Evolutionary conservation across 2,329 filamentous ascomycete genomes (phyloP).

Genomic region (Phaeosphaeriaceae sp.): DNA sequence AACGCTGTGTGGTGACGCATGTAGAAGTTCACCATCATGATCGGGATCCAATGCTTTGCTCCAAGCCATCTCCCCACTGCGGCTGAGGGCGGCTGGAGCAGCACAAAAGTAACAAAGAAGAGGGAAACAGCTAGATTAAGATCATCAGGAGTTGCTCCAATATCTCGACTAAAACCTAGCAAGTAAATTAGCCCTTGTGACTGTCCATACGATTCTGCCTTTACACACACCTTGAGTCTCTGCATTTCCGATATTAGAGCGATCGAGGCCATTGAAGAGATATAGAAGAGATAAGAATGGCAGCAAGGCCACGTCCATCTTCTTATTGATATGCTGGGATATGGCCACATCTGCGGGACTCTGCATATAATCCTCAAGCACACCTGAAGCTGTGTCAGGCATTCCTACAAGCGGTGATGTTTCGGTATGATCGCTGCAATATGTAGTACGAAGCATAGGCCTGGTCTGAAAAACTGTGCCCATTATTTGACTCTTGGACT

Average conservation of each 20-base stretch:
- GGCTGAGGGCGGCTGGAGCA: conserved; percentile 29
- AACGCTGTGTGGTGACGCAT: background rate
- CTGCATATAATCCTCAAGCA: background rate
- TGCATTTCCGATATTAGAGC: conserved; percentile 35
- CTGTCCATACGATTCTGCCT: background rate
- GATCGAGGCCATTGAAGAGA: conserved; percentile 32
- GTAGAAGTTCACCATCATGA: conserved; percentile 22
- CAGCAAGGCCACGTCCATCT: conserved; percentile 29
- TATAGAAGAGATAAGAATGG: conserved; percentile 28
- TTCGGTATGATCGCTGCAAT: too few relatives aligned
- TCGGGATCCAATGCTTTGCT: conserved; percentile 24
- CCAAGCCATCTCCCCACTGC: conserved; percentile 29
- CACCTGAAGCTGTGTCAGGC: background rate
- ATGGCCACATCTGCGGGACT: conserved; percentile 2
- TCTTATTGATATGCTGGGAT: conserved; percentile 19
- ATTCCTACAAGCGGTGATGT: background rate
- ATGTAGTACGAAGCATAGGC: too few relatives aligned
- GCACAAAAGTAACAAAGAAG: conserved; percentile 33
- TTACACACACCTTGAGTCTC: conserved; percentile 29
- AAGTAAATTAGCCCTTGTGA: background rate
- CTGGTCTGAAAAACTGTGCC: too few relatives aligned
- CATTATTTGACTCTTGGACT: too few relatives aligned
- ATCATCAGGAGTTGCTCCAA: conserved; percentile 26
- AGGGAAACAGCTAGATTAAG: conserved; percentile 33
- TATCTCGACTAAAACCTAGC: conserved; percentile 28